Evolutionary conservation across 306 rosid species (phyloP).

Genomic region (Lagenaria siceraria): DNA sequence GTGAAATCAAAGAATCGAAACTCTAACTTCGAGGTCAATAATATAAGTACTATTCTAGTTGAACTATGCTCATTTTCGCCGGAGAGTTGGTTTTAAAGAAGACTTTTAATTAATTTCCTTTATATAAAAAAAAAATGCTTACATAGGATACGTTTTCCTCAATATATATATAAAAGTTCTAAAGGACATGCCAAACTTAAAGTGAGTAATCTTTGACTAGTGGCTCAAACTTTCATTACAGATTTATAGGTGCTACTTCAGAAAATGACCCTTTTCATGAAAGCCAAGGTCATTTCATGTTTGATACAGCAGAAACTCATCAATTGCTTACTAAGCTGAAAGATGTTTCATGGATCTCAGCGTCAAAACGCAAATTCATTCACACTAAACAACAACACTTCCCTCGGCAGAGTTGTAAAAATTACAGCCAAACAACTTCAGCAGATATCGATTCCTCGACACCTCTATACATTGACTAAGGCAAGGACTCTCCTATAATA

Average conservation of each 20-base stretch:
- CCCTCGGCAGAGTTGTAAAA: neutral
- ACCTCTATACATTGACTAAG: neutral
- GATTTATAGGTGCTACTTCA: neutral
- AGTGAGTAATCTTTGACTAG: too few relatives aligned
- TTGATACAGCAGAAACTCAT: neutral
- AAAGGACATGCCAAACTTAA: too few relatives aligned
- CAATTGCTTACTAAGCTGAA: neutral
- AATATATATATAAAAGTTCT: too few relatives aligned
- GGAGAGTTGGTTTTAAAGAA: too few relatives aligned
- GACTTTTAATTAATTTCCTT: too few relatives aligned
- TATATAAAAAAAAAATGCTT: too few relatives aligned
- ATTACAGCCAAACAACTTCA: neutral
- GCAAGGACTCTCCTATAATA: neutral
- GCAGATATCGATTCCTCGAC: neutral
- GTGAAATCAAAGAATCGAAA: too few relatives aligned
- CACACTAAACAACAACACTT: neutral
- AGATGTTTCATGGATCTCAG: neutral
- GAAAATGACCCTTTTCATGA: neutral
- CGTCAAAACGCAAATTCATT: neutral
- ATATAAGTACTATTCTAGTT: too few relatives aligned
- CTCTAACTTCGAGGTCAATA: too few relatives aligned
- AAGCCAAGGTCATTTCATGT: neutral
- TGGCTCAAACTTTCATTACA: neutral
- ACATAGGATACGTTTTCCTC: too few relatives aligned
- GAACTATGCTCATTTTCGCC: too few relatives aligned